Evolutionary conservation across 768 basidiomycete genomes (phyloP), one percentile per base, ranked within the genome.

Genomic region (Tulasnella sp.): DNA sequence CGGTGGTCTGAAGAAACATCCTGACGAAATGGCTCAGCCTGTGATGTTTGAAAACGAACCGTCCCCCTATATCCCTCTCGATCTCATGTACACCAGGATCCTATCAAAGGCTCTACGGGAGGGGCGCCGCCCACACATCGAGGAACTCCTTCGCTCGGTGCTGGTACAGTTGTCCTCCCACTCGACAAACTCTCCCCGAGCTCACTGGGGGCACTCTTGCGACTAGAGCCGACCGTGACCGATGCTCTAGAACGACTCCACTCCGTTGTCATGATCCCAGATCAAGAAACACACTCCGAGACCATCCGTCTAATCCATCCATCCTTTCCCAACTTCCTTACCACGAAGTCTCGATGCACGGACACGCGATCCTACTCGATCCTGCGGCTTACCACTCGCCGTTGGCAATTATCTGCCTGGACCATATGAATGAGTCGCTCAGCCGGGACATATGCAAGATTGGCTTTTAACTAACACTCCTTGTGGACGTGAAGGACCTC

Each of bases 291-390:
- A n/a, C 46, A 31, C 15, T 38, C 34, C 15, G 34, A 5, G 15
- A 5, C 34, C 5, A 51, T 58, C 24, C 42, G 55, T 12, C 21
- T 61, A 17, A 48, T 46, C 29, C 60, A 61, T 42, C 60, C 44
- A 2, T 61, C 60, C 15, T 61, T 61, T 44, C 60, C 30, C 2
- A 48, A 58, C 60, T 61, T 61, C 34, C 31, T 61, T 19, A 61
- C 44, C 11, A 46, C 59, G 17, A 17, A 21, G 2, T 19, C 38
- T 29, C 24, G 54, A 43, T 56, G 54, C 29, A 27, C 29, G 11
- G 54, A 56, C 29, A 21, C 54, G 17, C 41, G 41, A 9, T 56
- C 44, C 45, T 43, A 24, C n/a, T 56, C 17, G 44, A 56, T 42
- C 42, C 54, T 1, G 38, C 27, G 21, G 21, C 27, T 12, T 22